Base-by-base conservation (phyloP, 768 basidiomycete genomes). In the Suillus tomentosus region DNA sequence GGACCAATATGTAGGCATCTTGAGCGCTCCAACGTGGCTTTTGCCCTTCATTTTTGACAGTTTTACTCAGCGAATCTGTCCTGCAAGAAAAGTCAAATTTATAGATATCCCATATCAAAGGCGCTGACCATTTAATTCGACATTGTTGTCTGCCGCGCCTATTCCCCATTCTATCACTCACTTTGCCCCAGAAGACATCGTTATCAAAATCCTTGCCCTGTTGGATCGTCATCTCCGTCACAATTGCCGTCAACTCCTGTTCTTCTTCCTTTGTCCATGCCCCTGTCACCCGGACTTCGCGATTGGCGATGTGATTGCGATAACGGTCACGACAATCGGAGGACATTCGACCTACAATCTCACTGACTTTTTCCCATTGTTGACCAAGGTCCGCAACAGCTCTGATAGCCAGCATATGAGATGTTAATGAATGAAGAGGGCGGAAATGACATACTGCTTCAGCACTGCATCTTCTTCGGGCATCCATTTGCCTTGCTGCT, bases 291-390 rank as follows among this genome's bases (percentile, higher is more conserved):
- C 90, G 86, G 14, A 83, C 79, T 27, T 88, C 88, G 17, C 86
- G 83, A 67, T 89, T 84, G 22, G 86, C 80, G 36, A 95, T 83
- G 68, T 95, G 90, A 72, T 95, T 95, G 60, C 93, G 87, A 75
- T 88, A 94, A 62, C 93, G 84, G 75, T 95, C 93, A 11, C 93
- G 84, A 74, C 93, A 95, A 72, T 95, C 93, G 3, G 87, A 80
- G 19, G 90, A 86, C 83, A 86, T 88, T 50, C 93, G 82, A 31
- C 90, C 90, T 6, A 95, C 91, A 22, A 81, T 73, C 50, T 76
- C 76, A 70, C 89, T 87, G 51, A 95, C 83, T 69, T 87, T 90
- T 76, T 92, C 89, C 93, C 93, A 95, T 70, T 87, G 85, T 66
- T 90, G 88, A 15, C 93, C 93, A 31, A 87, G 75, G 56, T 87